Evolutionary conservation across 2,329 filamentous ascomycete species (phyloP), one percentile per base, ranked within the genome.

Genomic region (Aspergillus unguis): DNA sequence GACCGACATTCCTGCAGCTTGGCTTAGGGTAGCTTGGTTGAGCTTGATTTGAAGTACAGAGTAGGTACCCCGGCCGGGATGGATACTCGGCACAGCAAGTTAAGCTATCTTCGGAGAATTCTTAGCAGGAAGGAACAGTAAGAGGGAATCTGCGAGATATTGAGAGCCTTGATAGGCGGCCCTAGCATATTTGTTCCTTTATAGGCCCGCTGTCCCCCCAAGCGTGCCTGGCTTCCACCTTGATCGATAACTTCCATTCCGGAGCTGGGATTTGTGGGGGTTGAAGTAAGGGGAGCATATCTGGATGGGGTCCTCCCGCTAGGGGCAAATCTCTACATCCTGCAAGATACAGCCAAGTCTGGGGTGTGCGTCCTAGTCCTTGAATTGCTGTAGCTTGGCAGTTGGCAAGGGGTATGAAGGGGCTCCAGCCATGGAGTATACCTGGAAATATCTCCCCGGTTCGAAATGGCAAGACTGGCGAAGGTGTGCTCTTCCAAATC

Each of bases 121-220:
- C 17, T 17, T 17, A 17, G 17, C 17, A 17, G 17, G 17, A 17
- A 17, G 17, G 17, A 17, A 17, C 17, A 17, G 17, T 17, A 17
- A 17, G 17, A 17, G 17, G 17, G 17, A 17, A 17, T 17, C 17
- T 17, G 17, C 17, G 17, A 17, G 36, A 36, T 25, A 10, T 40
- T 26, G 4, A 43, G 8, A 44, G 3, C 17, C 28, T 41, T 27
- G 17, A 33, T 33, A 48, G 31, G 31, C 25, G 40, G 4, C 23
- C 45, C 45, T 48, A 11, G 29, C 36, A 48, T 48, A 48, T n/a
- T 32, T 48, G n/a, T 46, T 38, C 25, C 35, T 28, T 7, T 36
- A 40, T 11, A 40, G n/a, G 6, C 23, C 23, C 29, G 25, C 43
- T 25, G 2, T 25, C 45, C 37, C 45, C 41, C 32, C 28, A 44